These are phyloP conservation scores for Zea mays DNA, from an alignment of 176 grass and related monocot genomes.

Conservation along the genomic window Zm-B73-REFERENCE-NAM-5.0 NC_050103.1:25167501-25168000, in stretches of 20 bases:
- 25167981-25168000: slow-evolving; percentile 47
- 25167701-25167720: slow-evolving; percentile 30
- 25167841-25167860: slow-evolving; percentile 31
- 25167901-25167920: slow-evolving; percentile 45
- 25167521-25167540: background rate
- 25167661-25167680: slow-evolving; percentile 32
- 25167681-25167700: slow-evolving; percentile 38
- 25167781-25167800: slow-evolving; percentile 52
- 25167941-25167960: slow-evolving; percentile 57
- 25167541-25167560: too few species aligned
- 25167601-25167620: background rate
- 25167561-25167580: background rate
- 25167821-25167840: slow-evolving; percentile 60
- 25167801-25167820: slow-evolving; percentile 53
- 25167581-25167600: background rate
- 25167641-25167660: slow-evolving; percentile 21
- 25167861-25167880: slow-evolving; percentile 38
- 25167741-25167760: slow-evolving; percentile 44
- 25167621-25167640: background rate
- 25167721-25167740: slow-evolving; percentile 47
- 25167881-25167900: slow-evolving; percentile 42
- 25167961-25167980: slow-evolving; percentile 57
- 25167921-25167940: slow-evolving; percentile 25
- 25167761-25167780: slow-evolving; percentile 44
- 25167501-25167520: slow-evolving; percentile 4